Percentiles rank a stretch among this genome's conserved stretches.
phyloP scores from a whole-genome alignment of 2,329 filamentous ascomycete genomes.

The Incumbomyces lentus region DNA sequence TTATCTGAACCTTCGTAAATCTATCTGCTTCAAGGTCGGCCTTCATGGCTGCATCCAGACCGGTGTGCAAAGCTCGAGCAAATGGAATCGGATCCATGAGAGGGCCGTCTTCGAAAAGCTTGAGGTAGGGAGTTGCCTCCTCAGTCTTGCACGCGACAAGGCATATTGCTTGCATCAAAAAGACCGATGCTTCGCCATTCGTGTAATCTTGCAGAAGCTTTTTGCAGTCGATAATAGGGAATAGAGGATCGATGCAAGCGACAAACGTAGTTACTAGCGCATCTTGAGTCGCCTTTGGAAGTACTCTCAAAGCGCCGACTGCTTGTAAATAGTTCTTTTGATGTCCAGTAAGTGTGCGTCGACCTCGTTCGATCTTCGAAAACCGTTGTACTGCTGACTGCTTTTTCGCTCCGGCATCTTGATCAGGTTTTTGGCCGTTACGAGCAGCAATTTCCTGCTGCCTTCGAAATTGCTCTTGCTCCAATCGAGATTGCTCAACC shows the following conservation, averaged over 20 bases:
- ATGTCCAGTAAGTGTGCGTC: slow-evolving; percentile 19
- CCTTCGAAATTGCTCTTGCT: slow-evolving; percentile 5
- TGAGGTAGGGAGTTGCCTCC: slow-evolving; percentile 25
- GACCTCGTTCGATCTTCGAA: slow-evolving; percentile 17
- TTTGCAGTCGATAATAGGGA: slow-evolving; percentile 28
- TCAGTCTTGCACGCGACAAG: slow-evolving; percentile 31
- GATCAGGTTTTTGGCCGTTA: neutral
- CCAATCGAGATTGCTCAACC: slow-evolving; percentile 16
- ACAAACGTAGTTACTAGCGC: slow-evolving; percentile 28
- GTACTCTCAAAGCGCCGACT: slow-evolving; percentile 20
- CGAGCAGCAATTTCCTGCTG: slow-evolving; percentile 6
- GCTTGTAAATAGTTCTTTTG: slow-evolving; percentile 20
- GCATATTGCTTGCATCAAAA: slow-evolving; percentile 31
- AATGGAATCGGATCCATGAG: slow-evolving; percentile 28
- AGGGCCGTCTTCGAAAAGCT: slow-evolving; percentile 24
- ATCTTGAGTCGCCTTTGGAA: slow-evolving; percentile 26
- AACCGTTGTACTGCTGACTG: slow-evolving; percentile 17
- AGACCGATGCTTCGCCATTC: slow-evolving; percentile 24
- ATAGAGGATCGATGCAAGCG: slow-evolving; percentile 28
- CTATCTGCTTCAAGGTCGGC: slow-evolving; percentile 29
- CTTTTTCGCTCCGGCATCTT: neutral
- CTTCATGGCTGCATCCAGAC: slow-evolving; percentile 29
- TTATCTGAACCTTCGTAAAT: slow-evolving; percentile 28
- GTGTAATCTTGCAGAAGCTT: slow-evolving; percentile 21
- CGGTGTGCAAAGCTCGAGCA: slow-evolving; percentile 29